Evolutionary conservation across 805 yeast species (phyloP).

Genomic region (Ogataea nakhonphanomensis): DNA sequence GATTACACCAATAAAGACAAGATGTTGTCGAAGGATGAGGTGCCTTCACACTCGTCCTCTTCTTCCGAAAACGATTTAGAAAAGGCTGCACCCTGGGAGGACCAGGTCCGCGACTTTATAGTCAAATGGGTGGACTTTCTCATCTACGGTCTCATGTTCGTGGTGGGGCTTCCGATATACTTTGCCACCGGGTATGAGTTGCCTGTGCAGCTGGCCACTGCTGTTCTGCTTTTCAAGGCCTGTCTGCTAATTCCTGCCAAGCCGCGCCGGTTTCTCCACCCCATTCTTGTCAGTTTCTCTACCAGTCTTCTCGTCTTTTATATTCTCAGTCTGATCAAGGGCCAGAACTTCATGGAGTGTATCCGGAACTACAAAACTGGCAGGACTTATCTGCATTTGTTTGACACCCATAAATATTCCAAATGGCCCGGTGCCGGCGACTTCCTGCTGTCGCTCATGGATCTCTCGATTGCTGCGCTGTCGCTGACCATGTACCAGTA

Average conservation of each 20-base stretch:
- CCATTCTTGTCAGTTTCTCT: conserved; percentile 65
- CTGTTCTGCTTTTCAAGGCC: conserved; percentile 53
- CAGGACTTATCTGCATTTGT: conserved; percentile 56
- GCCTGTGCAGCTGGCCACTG: conserved; percentile 59
- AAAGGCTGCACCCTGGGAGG: conserved; percentile 11
- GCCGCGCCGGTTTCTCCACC: conserved; percentile 57
- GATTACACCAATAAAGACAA: no score
- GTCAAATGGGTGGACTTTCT: conserved; percentile 53
- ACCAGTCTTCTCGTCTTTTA: conserved; percentile 61
- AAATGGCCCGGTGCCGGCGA: conserved; percentile 82
- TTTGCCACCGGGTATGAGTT: conserved; percentile 54
- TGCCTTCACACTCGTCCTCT: no score
- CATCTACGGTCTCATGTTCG: conserved; percentile 43
- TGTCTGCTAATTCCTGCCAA: conserved; percentile 44
- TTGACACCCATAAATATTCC: conserved; percentile 37
- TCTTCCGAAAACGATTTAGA: no score
- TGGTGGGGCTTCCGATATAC: conserved; percentile 59
- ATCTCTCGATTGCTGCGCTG: conserved; percentile 69
- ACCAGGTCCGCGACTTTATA: conserved; percentile 18
- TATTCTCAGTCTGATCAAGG: conserved; percentile 53
- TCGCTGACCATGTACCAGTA: conserved; percentile 77
- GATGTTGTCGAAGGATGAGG: no score
- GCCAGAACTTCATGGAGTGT: conserved; percentile 47
- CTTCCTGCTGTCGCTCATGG: conserved; percentile 65
- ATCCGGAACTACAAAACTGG: conserved; percentile 65